Conservation (phyloP, 140 eudicot genomes). For the Oenanthe javanica region DNA sequence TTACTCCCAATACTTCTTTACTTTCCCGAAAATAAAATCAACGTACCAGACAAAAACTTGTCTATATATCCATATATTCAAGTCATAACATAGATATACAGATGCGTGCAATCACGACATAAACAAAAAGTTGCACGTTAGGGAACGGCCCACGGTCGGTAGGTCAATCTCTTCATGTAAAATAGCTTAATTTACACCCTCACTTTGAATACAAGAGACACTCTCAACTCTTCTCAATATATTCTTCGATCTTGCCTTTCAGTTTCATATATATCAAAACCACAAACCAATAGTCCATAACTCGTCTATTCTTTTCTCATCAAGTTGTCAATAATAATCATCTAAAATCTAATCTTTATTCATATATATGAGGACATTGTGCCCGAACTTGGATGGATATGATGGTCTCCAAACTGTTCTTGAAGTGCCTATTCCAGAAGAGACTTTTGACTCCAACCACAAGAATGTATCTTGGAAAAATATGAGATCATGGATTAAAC, state of each 20-base stretch:
- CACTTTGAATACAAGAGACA: conserved; percentile 24
- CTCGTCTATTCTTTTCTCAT: neutral
- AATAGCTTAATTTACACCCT: neutral
- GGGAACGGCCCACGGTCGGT: conserved; percentile 58
- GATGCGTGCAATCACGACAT: conserved; percentile 88
- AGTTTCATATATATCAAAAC: neutral
- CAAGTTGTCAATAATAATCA: neutral
- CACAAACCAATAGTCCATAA: conserved; percentile 4
- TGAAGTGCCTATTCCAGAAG: conserved; percentile 96
- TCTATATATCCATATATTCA: neutral
- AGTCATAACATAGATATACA: neutral
- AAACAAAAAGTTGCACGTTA: conserved; percentile 54
- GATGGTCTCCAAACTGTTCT: conserved; percentile 89
- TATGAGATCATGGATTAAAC: conserved; percentile 69
- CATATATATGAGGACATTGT: conserved; percentile 71
- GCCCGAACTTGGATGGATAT: conserved; percentile 77
- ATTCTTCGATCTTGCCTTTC: neutral
- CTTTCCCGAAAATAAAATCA: neutral
- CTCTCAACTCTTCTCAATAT: conserved; percentile 8
- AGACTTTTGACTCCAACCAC: conserved; percentile 32
- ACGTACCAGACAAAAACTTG: neutral
- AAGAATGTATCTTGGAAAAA: conserved; percentile 50
- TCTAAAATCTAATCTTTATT: neutral
- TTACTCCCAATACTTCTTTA: neutral
- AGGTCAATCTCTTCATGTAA: conserved; percentile 17